Conservation (phyloP, 2,329 filamentous ascomycete genomes). For the Metarhizium humberi region DNA sequence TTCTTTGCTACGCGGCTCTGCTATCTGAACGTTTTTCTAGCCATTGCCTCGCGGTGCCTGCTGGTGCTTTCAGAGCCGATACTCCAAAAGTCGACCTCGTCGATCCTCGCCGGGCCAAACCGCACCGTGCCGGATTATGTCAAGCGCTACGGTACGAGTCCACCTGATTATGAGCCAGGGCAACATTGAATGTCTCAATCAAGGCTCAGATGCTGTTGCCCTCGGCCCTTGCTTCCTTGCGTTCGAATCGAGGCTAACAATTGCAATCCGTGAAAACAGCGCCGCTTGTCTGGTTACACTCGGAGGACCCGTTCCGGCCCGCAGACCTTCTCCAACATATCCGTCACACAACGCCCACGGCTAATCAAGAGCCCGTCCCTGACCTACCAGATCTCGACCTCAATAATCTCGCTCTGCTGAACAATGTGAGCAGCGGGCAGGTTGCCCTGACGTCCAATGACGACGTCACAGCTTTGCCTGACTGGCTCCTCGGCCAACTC, state of each 20-base stretch:
- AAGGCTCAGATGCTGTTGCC: too few species aligned
- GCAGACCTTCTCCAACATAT: constrained; percentile 20
- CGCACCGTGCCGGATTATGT: not conserved
- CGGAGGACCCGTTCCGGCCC: constrained; percentile 20
- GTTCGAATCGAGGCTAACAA: not conserved
- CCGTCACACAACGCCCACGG: constrained; percentile 16
- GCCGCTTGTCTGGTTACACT: constrained; percentile 22
- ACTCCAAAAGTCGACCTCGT: not conserved
- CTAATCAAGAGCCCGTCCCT: constrained; percentile 10
- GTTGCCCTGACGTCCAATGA: constrained; percentile 19
- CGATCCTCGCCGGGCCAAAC: not conserved
- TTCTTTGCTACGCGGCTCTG: not conserved
- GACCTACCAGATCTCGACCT: constrained; percentile 13
- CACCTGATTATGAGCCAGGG: not conserved
- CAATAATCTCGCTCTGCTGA: constrained; percentile 18
- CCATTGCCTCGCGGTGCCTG: not conserved
- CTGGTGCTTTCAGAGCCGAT: not conserved
- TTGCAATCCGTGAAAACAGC: constrained; percentile 10
- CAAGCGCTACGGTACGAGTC: not conserved
- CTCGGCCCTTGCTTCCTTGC: not conserved
- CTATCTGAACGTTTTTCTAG: not conserved
- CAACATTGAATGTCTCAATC: too few species aligned
- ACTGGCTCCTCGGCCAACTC: constrained; percentile 16
- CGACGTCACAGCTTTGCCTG: constrained; percentile 12
- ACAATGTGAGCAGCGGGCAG: constrained; percentile 5